Evolutionary conservation across 2,329 filamentous ascomycete species (phyloP).

Genomic region (Phyllachora maydis): DNA sequence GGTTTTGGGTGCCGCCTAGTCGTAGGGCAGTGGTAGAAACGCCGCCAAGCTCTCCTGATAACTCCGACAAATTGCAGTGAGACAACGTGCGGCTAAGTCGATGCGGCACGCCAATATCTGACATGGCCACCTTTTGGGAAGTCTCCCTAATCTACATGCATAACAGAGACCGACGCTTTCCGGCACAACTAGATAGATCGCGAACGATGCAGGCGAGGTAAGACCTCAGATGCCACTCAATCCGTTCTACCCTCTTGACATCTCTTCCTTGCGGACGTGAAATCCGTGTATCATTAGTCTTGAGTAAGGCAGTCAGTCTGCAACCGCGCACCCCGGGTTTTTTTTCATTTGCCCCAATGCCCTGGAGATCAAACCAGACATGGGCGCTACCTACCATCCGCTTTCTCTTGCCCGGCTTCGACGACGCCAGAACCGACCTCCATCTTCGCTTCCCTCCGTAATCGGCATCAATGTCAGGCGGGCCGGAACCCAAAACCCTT

Average conservation of each 20-base stretch:
- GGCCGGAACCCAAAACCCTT: constrained; percentile 17
- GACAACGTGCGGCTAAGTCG: too few species aligned
- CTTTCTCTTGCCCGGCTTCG: too few species aligned
- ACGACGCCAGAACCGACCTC: constrained; percentile 8
- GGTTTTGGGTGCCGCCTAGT: too few species aligned
- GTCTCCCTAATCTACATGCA: constrained; percentile 10
- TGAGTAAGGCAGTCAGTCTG: too few species aligned
- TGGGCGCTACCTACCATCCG: too few species aligned
- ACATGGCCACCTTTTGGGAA: too few species aligned
- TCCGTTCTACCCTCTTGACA: constrained; percentile 3
- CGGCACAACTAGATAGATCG: constrained; percentile 2
- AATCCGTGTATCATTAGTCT: too few species aligned
- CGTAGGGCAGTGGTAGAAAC: too few species aligned
- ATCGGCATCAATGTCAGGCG: constrained; percentile 4
- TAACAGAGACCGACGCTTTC: constrained; percentile 5
- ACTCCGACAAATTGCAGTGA: too few species aligned
- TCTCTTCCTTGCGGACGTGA: constrained; percentile 1
- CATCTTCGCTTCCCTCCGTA: constrained; percentile 5
- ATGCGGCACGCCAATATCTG: too few species aligned
- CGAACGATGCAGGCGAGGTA: constrained; percentile 5
- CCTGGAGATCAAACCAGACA: constrained; percentile 6
- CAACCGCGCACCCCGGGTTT: too few species aligned
- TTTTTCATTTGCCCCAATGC: constrained; percentile 1
- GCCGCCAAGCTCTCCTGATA: too few species aligned
- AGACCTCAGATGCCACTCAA: constrained; percentile 7